Conservation (phyloP, 106 monocot genomes). For the Allium sativum region DNA sequence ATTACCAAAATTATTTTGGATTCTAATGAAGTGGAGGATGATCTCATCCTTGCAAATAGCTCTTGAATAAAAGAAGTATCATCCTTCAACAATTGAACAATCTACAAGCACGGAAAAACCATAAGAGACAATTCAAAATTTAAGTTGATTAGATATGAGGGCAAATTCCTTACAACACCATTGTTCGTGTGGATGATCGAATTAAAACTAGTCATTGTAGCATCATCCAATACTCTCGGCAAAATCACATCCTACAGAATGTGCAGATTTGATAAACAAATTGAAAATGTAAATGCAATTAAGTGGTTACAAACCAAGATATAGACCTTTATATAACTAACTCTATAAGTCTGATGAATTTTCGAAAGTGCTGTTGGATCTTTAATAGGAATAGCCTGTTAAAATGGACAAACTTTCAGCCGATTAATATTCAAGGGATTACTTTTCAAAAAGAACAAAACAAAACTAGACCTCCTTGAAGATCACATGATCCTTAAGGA, state of each 20-base stretch:
- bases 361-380: slow-evolving; percentile 59
- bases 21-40: slow-evolving; percentile 40
- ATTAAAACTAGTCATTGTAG: slow-evolving; percentile 62
- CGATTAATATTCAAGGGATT: background rate
- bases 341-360: slow-evolving; percentile 87
- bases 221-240: slow-evolving; percentile 70
- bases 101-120: slow-evolving; percentile 22
- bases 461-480: slow-evolving; percentile 71
- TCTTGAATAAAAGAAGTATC: slow-evolving; percentile 84
- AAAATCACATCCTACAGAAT: slow-evolving; percentile 78
- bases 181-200: slow-evolving; percentile 79
- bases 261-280: background rate
- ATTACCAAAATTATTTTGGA: slow-evolving; percentile 80
- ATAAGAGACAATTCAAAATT: slow-evolving; percentile 4
- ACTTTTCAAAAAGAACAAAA: background rate
- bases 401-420: slow-evolving; percentile 8
- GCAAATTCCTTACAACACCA: slow-evolving; percentile 52
- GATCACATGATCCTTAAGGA: slow-evolving; percentile 75
- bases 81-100: slow-evolving; percentile 83
- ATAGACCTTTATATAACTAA: slow-evolving; percentile 90
- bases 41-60: slow-evolving; percentile 75
- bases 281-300: background rate
- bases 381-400: slow-evolving; percentile 62
- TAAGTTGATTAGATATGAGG: slow-evolving; percentile 5
- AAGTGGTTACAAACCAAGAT: background rate